phyloP scores from a whole-genome alignment of 805 yeast genomes.

The Myxozyma neotropica region DNA sequence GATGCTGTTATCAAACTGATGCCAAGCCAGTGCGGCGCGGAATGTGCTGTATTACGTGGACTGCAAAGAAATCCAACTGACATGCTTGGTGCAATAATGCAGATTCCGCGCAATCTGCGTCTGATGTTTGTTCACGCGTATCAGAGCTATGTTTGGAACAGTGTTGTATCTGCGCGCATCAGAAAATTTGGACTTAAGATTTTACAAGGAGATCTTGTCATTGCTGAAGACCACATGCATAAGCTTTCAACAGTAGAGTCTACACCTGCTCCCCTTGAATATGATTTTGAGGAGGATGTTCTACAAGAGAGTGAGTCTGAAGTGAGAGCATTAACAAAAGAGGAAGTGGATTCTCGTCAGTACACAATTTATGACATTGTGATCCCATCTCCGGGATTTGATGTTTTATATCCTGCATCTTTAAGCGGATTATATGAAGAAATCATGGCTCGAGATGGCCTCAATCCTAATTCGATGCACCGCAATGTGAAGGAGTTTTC shows the following conservation, averaged over 20 bases:
- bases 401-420: slow-evolving; percentile 72
- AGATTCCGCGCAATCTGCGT: slow-evolving; percentile 87
- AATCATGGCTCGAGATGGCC: slow-evolving; percentile 73
- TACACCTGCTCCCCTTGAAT: slow-evolving; percentile 47
- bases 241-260: slow-evolving; percentile 33
- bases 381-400: slow-evolving; percentile 96
- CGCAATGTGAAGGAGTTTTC: slow-evolving; percentile 87
- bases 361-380: slow-evolving; percentile 81
- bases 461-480: slow-evolving; percentile 84
- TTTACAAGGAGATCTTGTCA: slow-evolving; percentile 80
- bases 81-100: slow-evolving; percentile 79
- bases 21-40: slow-evolving; percentile 91
- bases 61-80: slow-evolving; percentile 58
- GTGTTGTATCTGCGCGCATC: slow-evolving; percentile 76
- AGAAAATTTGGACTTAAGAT: slow-evolving; percentile 67
- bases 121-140: slow-evolving; percentile 97
- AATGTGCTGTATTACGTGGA: slow-evolving; percentile 65
- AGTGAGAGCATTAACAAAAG: slow-evolving; percentile 74
- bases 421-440: slow-evolving; percentile 54
- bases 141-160: slow-evolving; percentile 94
- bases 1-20: slow-evolving; percentile 63
- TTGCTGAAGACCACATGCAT: slow-evolving; percentile 42
- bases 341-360: slow-evolving; percentile 61
- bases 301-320: slow-evolving; percentile 58
- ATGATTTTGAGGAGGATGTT: slow-evolving; percentile 71